Conservation (phyloP, 345 rosid species). For the Populus simonii region DNA sequence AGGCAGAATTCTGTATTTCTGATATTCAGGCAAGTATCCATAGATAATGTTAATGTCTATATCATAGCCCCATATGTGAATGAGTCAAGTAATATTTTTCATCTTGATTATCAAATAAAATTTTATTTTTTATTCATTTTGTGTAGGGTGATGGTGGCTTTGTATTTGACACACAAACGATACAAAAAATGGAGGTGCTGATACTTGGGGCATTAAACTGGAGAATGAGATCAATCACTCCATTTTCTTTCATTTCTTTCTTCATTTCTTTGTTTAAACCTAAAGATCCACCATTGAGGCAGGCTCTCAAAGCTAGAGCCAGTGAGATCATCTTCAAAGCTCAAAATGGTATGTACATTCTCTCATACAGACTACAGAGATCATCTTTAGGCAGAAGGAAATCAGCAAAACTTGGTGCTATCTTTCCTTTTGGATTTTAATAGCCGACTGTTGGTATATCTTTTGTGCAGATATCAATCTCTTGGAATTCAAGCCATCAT, state of each 20-base stretch:
- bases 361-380: neutral
- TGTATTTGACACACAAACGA: slow-evolving; percentile 48
- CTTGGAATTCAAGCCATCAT: slow-evolving; percentile 72
- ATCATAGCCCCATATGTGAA: neutral
- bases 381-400: neutral
- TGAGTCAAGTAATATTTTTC: neutral
- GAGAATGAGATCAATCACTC: slow-evolving; percentile 90
- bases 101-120: neutral
- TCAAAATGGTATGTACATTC: slow-evolving; percentile 45
- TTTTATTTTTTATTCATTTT: neutral
- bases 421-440: neutral
- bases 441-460: neutral
- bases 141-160: slow-evolving; percentile 42
- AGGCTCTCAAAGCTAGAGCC: slow-evolving; percentile 56
- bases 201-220: slow-evolving; percentile 75
- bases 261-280: slow-evolving; percentile 54
- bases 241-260: slow-evolving; percentile 66
- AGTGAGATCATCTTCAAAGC: slow-evolving; percentile 52
- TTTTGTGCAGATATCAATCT: slow-evolving; percentile 44
- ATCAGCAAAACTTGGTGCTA: neutral
- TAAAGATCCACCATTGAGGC: slow-evolving; percentile 40
- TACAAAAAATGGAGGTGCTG: slow-evolving; percentile 68
- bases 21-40: slow-evolving; percentile 45
- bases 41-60: neutral
- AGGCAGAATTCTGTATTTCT: slow-evolving; percentile 39